Evolutionary conservation across 129 eudicot species (phyloP), one percentile per base, ranked within the genome.

Genomic region (Mikania micrantha): DNA sequence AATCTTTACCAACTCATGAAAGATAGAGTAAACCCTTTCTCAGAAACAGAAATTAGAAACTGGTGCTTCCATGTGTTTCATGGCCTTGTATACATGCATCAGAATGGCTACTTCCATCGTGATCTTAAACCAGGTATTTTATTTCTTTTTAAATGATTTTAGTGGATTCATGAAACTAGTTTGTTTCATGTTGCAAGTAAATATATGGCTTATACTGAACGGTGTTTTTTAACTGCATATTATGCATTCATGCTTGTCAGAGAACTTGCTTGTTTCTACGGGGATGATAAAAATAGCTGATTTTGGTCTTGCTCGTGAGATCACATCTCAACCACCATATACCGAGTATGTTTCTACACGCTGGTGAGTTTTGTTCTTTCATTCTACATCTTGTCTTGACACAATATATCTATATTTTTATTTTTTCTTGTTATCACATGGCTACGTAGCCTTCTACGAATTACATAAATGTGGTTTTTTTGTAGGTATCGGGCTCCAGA

Each of bases 221-320:
- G n/a, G n/a, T n/a, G 29, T 48, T 35, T 35, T 5, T 6, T 58
- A 58, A 44, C 20, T 20, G 35, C 15, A 56, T 65, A 1, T 41
- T 53, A 4, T 67, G 41, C 19, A 50, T 62, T 44, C 16, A 67
- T 75, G 69, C n/a, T 39, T 36, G 52, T 66, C 90, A 91, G 97
- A 87, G 69, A 91, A 91, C 69, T 73, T 91, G 76, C 85, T 91
- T 72, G 93, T 91, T 59, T 82, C 97, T 9, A 85, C 83, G 41
- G 85, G 84, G 60, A 38, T 64, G 65, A 87, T 91, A 73, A 91
- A 91, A 75, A 60, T 91, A 74, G 97, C 97, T 79, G 97, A 91
- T 82, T 91, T 91, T 71, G 97, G 97, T 79, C 96, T 91, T 70
- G 97, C 97, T 70, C 93, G 97, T 17, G 96, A 91, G 86, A 91